Evolutionary conservation across 257 asterid genomes (phyloP).

Genomic region (Lycium barbarum): DNA sequence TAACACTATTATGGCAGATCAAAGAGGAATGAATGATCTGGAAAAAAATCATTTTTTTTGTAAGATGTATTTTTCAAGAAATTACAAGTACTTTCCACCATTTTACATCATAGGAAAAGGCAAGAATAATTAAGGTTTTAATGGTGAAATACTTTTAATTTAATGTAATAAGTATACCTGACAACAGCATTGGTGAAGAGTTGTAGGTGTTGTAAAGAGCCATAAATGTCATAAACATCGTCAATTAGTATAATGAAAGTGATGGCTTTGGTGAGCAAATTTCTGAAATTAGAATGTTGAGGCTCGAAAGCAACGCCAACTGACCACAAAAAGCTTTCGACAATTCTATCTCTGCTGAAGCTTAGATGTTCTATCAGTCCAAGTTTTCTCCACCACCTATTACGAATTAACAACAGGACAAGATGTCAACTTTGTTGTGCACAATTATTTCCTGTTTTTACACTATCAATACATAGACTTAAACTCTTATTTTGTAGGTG

Average conservation of each 20-base stretch:
- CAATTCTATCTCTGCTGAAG: slow-evolving; percentile 60
- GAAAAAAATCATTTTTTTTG: no score
- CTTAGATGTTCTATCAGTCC: slow-evolving; percentile 44
- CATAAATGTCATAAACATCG: slow-evolving; percentile 66
- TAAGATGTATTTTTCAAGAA: no score
- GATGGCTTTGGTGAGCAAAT: slow-evolving; percentile 59
- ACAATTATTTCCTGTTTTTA: no score
- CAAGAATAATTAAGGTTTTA: no score
- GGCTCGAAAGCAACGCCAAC: slow-evolving; percentile 63
- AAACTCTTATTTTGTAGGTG: no score
- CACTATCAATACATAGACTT: neutral
- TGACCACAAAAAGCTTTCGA: slow-evolving; percentile 62
- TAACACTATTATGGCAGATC: no score
- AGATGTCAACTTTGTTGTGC: neutral
- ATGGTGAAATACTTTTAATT: no score
- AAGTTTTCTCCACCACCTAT: slow-evolving; percentile 56
- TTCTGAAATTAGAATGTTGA: slow-evolving; percentile 50
- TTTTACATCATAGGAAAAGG: no score
- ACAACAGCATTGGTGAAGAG: slow-evolving; percentile 54
- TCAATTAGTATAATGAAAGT: slow-evolving; percentile 53
- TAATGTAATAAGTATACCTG: slow-evolving; percentile 36
- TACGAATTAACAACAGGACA: neutral
- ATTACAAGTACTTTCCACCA: no score
- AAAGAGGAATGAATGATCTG: no score
- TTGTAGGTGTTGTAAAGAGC: slow-evolving; percentile 46